These are phyloP conservation scores for Xylaria cubensis DNA, from an alignment of 495 filamentous ascomycete genomes.

Conservation along the genomic window DNA sequence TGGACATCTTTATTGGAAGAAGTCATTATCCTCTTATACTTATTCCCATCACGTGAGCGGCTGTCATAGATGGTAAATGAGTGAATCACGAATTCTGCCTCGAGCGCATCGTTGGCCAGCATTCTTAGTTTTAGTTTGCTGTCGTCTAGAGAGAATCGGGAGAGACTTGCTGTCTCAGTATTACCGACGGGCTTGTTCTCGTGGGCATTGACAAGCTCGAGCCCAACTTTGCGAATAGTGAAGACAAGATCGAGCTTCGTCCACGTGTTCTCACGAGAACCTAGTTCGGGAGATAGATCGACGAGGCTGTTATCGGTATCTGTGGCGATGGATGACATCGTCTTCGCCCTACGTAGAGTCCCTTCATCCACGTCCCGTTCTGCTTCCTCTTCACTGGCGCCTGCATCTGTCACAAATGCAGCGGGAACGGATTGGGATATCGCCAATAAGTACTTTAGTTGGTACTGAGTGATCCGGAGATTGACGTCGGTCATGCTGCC, in stretches of 20 bases:
- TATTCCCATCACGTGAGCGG: slow-evolving; percentile 83
- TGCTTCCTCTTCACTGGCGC: slow-evolving; percentile 68
- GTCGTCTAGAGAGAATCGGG: slow-evolving; percentile 90
- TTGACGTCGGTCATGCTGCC: slow-evolving; percentile 92
- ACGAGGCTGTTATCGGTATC: slow-evolving; percentile 52
- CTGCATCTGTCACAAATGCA: slow-evolving; percentile 79
- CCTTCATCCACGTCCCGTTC: slow-evolving; percentile 55
- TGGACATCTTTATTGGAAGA: slow-evolving; percentile 91
- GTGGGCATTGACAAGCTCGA: slow-evolving; percentile 84
- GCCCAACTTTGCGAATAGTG: slow-evolving; percentile 81
- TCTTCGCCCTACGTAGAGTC: slow-evolving; percentile 55
- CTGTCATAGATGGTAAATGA: slow-evolving; percentile 95
- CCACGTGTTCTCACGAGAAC: slow-evolving; percentile 72
- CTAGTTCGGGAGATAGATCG: slow-evolving; percentile 70
- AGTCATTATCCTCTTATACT: slow-evolving; percentile 98
- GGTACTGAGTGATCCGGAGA: slow-evolving; percentile 84
- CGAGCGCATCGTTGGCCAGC: slow-evolving; percentile 88
- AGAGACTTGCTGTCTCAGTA: slow-evolving; percentile 81
- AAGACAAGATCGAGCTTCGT: slow-evolving; percentile 94
- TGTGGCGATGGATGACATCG: slow-evolving; percentile 52
- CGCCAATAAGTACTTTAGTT: slow-evolving; percentile 85
- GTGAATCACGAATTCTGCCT: slow-evolving; percentile 91
- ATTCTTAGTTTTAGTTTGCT: slow-evolving; percentile 92
- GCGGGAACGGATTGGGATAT: slow-evolving; percentile 84
- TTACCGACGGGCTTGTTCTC: slow-evolving; percentile 77